Conservation (phyloP, 345 rosid genomes). For the Anacardium occidentale region DNA sequence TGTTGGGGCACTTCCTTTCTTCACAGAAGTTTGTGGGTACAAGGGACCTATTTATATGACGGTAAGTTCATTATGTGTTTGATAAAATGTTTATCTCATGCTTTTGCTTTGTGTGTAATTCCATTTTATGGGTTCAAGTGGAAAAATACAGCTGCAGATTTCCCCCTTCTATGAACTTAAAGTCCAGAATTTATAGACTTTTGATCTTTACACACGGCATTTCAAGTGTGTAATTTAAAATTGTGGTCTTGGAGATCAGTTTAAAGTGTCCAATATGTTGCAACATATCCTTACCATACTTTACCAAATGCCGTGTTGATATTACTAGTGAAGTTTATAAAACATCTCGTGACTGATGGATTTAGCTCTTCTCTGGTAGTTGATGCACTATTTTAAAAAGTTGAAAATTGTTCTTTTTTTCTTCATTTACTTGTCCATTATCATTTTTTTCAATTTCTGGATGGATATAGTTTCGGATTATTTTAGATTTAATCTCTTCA, state of each 20-base stretch:
- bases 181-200: background rate
- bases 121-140: background rate
- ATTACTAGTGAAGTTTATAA: background rate
- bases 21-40: conserved; percentile 93
- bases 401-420: background rate
- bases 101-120: background rate
- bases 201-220: background rate
- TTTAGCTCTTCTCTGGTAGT: background rate
- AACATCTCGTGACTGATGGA: background rate
- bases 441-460: background rate
- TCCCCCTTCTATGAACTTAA: too few relatives aligned
- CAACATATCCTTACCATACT: background rate
- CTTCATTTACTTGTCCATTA: background rate
- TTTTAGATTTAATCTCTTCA: background rate
- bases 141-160: background rate
- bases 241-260: background rate
- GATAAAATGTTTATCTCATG: conserved; percentile 30
- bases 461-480: background rate
- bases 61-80: conserved; percentile 47
- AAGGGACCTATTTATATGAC: conserved; percentile 90
- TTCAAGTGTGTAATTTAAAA: background rate
- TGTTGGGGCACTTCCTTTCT: conserved; percentile 89
- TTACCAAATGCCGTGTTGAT: background rate
- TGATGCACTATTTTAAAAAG: background rate
- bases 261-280: background rate